Conservation (phyloP, 192 early-diverging fungal species). For the Coemansia sp. region DNA sequence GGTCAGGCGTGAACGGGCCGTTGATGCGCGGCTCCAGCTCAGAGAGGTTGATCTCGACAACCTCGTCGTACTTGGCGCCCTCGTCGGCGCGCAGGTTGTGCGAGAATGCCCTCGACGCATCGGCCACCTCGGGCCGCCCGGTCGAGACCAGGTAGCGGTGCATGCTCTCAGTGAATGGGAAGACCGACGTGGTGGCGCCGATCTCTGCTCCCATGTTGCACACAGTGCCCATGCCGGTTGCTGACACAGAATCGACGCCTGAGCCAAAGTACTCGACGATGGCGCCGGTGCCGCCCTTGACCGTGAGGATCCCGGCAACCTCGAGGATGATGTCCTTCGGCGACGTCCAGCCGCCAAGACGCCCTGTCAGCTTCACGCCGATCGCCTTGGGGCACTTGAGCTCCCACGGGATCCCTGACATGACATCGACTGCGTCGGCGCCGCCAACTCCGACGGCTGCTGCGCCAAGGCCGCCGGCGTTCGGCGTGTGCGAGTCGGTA, state of each 20-base stretch:
- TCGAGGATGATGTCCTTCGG: slow-evolving; percentile 96
- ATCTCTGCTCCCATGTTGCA: slow-evolving; percentile 99
- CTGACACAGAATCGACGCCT: slow-evolving; percentile 91
- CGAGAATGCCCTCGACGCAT: slow-evolving; percentile 74
- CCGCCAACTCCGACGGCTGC: slow-evolving; percentile 97
- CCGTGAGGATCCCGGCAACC: slow-evolving; percentile 93
- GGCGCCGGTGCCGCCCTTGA: slow-evolving; percentile 95
- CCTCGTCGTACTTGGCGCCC: slow-evolving; percentile 85
- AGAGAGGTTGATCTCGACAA: slow-evolving; percentile 93
- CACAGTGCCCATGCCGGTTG: slow-evolving; percentile 98
- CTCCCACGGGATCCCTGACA: slow-evolving; percentile 99
- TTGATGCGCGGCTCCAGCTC: slow-evolving; percentile 96
- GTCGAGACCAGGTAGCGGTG: slow-evolving; percentile 88
- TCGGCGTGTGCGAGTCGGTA: slow-evolving; percentile 98
- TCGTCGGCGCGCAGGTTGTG: slow-evolving; percentile 91
- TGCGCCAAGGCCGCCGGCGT: slow-evolving; percentile 96
- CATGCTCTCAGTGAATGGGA: slow-evolving; percentile 95
- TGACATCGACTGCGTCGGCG: slow-evolving; percentile 99
- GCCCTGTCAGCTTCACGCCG: slow-evolving; percentile 88
- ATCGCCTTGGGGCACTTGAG: slow-evolving; percentile 97
- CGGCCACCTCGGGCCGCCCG: slow-evolving; percentile 76
- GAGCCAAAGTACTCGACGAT: slow-evolving; percentile 98
- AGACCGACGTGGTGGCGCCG: slow-evolving; percentile 95
- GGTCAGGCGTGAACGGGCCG: slow-evolving; percentile 95
- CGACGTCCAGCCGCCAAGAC: slow-evolving; percentile 88